Evolutionary conservation across 768 basidiomycete species (phyloP), one percentile per base, ranked within the genome.

Genomic region (Pleurotus cornucopiae): DNA sequence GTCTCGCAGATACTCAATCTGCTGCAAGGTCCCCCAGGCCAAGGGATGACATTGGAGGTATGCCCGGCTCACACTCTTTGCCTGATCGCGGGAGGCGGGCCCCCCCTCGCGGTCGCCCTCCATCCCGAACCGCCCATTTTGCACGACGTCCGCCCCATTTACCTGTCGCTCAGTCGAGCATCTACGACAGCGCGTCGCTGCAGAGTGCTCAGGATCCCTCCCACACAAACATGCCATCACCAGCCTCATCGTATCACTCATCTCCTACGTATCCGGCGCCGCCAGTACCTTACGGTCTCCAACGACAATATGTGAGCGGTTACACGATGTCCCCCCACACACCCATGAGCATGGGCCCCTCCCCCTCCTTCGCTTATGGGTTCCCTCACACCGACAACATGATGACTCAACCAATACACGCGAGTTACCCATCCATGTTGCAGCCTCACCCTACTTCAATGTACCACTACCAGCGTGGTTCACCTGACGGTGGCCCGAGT

Each of bases 291-390:
- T 20, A 20, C 20, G 20, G 20, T 20, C 20, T 20, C 20, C 20
- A 20, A 30, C 69, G 62, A 18, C 44, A 63, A 61, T 78, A 75
- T 57, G 63, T 71, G 23, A 74, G 75, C 54, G 79, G 74, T 67
- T 83, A 83, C 70, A 66, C 73, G 63, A 70, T 79, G 66, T 68
- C 79, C 61, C 58, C 73, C 2, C 78, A 75, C 61, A 71, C 73
- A 20, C 67, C 71, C 9, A 61, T 71, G 53, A 69, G 56, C 30
- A 65, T 76, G 58, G 65, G 63, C 4, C 77, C 76, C 54, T 58
- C 73, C 45, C 69, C 70, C 40, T 58, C 66, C 26, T 77, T 73
- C 59, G 58, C 69, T 18, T 70, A 71, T 51, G 57, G 63, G n/a
- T 76, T 69, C 44, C 75, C 70, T 45, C 62, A 68, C 52, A 61